Evolutionary conservation across 371 early-diverging fungal genomes (phyloP).

Genomic region (Mucor saturninus): DNA sequence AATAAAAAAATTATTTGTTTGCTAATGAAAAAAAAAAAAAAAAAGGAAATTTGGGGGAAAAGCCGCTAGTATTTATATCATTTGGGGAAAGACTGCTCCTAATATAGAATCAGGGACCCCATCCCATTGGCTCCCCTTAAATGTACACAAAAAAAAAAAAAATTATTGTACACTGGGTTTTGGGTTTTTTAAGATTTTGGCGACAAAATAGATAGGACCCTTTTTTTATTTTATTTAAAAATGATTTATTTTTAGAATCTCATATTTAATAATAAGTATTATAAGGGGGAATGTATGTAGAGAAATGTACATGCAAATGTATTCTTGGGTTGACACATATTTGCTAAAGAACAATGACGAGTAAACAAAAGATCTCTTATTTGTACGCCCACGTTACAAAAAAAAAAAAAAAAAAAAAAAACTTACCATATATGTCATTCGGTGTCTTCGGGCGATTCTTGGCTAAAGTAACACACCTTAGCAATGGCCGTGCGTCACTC

Average conservation of each 20-base stretch:
- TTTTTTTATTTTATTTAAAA: neutral
- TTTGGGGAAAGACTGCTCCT: conserved; percentile 12
- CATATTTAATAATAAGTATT: neutral
- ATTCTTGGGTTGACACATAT: neutral
- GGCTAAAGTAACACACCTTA: neutral
- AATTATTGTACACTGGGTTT: neutral
- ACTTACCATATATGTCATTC: neutral
- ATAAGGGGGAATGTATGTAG: neutral
- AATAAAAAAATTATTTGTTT: neutral
- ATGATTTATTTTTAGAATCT: neutral
- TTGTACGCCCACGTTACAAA: neutral
- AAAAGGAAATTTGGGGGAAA: conserved; percentile 14
- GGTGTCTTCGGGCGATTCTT: conserved; percentile 5
- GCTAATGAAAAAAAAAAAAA: conserved; percentile 11
- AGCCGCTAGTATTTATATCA: conserved; percentile 17
- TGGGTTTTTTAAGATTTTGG: neutral
- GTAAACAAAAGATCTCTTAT: neutral
- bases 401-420: neutral
- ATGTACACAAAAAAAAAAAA: conserved; percentile 13
- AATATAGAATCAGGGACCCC: conserved; percentile 2
- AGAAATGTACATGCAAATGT: neutral
- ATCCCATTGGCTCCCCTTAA: conserved; percentile 17
- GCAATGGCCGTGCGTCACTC: conserved; percentile 5
- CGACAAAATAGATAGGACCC: neutral
- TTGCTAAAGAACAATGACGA: neutral